These are phyloP conservation scores for Diaporthe citri DNA, from an alignment of 2,329 filamentous ascomycete genomes.

Conservation along the genomic window DNA sequence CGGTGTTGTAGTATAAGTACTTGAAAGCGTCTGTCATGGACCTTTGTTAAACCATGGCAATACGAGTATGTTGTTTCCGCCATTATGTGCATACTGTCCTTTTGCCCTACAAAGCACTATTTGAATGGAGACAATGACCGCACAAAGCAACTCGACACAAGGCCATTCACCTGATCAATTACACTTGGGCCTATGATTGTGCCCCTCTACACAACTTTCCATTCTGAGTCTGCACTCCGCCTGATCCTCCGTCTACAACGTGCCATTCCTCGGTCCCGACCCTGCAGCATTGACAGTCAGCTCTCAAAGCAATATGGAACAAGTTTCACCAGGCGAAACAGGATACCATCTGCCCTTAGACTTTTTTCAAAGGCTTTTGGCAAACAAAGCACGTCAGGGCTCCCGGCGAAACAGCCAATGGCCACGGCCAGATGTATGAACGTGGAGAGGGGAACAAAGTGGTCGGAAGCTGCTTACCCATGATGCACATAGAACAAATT, in stretches of 20 bases:
- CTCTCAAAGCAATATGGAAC: background rate
- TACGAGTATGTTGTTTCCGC: background rate
- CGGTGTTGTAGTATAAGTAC: background rate
- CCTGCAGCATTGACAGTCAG: background rate
- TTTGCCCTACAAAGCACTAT: background rate
- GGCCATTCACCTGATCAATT: background rate
- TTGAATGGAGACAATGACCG: background rate
- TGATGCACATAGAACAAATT: conserved; percentile 52
- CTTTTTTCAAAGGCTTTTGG: background rate
- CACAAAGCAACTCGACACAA: background rate
- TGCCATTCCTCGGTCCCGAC: conserved; percentile 35
- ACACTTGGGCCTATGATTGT: background rate
- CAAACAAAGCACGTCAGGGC: background rate
- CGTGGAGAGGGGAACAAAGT: background rate
- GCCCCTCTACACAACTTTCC: conserved; percentile 24
- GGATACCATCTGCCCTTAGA: background rate
- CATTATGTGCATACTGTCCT: background rate
- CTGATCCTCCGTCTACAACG: conserved; percentile 1
- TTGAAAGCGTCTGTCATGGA: background rate
- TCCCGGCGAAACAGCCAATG: background rate
- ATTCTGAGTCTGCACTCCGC: conserved; percentile 36
- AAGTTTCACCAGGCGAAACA: background rate
- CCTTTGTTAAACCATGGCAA: background rate
- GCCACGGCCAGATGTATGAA: background rate
- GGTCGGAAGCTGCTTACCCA: background rate